Evolutionary conservation across 179 eudicot species (phyloP), one percentile per base, ranked within the genome.

Genomic region (Heliamphora pulchella): DNA sequence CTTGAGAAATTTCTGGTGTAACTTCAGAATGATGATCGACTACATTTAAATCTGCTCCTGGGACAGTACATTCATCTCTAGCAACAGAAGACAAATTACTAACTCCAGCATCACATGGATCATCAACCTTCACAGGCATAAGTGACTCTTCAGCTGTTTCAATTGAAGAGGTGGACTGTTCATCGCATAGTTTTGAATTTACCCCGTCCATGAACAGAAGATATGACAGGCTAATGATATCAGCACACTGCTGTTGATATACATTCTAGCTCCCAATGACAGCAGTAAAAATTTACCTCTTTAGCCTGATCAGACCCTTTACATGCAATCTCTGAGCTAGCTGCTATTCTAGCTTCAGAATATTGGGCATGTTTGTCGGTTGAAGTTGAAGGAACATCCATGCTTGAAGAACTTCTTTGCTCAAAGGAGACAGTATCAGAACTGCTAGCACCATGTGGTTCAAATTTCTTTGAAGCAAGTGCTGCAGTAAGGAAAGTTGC

Each of bases 401-500:
- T 44, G 62, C 80, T 80, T 67, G 89, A 82, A 70, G 87, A 86
- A 80, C 76, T 80, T 59, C 86, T 90, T 79, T 82, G 81, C 68
- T 85, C 86, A 70, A 74, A 46, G 75, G 87, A 53, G 76, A 82
- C 71, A 15, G 77, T 5, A 57, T 22, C 22, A 78, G 88, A 80
- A 53, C 80, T 48, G 65, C 63, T 81, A 78, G 84, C 47, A 68
- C 50, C 79, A 70, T 39, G 80, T 13, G 82, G 80, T 71, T 82
- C 89, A 78, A 70, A 53, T 61, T 85, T 86, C 47, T 79, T 81
- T 58, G 90, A 82, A 75, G 89, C 87, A 79, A 90, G 90, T 71
- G 91, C 90, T 14, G 89, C 90, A 83, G 87, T 83, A 69, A 90
- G 83, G 76, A 87, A 87, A 76, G 85, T 80, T 14, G 90, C 90